A percentile compares a stretch with the other conserved stretches of the same genome.
phyloP scores from a whole-genome alignment of 768 basidiomycete species.

The Tricholoma furcatifolium region DNA sequence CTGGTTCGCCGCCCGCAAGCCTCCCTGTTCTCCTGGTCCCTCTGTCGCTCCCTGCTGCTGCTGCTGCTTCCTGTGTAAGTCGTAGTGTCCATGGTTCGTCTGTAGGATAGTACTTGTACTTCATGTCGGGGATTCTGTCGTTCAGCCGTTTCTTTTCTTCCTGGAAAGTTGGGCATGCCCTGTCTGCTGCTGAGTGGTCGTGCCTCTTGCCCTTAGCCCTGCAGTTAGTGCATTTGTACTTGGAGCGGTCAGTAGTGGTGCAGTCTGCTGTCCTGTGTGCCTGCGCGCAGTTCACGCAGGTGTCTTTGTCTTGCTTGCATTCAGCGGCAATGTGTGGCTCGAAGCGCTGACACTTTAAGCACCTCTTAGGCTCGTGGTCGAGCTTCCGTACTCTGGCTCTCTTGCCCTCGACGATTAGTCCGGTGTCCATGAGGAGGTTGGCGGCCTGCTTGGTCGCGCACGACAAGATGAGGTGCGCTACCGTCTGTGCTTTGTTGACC shows the following conservation, averaged over 20 bases:
- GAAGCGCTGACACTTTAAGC: conserved; percentile 14
- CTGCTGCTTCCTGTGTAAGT: neutral
- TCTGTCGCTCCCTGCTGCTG: neutral
- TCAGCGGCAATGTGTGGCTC: conserved; percentile 14
- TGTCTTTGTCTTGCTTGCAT: conserved; percentile 12
- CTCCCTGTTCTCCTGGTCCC: neutral
- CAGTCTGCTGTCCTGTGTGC: conserved; percentile 20
- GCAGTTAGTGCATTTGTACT: conserved; percentile 23
- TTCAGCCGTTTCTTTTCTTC: neutral
- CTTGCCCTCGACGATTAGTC: conserved; percentile 17
- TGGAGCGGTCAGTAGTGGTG: conserved; percentile 1
- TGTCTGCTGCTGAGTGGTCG: conserved; percentile 24
- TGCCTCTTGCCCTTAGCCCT: conserved; percentile 3
- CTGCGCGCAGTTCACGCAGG: conserved; percentile 14
- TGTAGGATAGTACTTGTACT: neutral
- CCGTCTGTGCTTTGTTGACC: neutral
- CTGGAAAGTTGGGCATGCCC: conserved; percentile 22
- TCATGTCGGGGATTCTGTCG: neutral
- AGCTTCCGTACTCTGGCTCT: conserved; percentile 10
- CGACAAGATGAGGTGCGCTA: neutral
- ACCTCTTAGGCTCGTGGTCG: conserved; percentile 11
- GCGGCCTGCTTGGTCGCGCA: conserved; percentile 3
- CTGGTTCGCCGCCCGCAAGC: neutral
- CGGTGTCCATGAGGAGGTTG: conserved; percentile 11
- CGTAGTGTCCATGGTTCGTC: neutral